Conservation (phyloP, 2,329 filamentous ascomycete species). For the Ophiostoma piceae region DNA sequence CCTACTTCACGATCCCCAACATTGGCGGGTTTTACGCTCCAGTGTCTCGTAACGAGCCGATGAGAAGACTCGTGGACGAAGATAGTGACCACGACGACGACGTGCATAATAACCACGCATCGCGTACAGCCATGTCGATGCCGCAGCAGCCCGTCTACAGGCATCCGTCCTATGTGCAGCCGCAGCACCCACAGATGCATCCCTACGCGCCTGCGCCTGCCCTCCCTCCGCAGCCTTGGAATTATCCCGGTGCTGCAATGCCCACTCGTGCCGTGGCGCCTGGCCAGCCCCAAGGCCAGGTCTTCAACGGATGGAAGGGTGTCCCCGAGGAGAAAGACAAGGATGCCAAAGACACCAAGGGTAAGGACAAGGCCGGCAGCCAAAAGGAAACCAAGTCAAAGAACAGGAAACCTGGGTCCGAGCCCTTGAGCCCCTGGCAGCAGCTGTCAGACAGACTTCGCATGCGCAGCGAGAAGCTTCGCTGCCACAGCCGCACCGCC, state of each 20-base stretch:
- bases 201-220: background rate
- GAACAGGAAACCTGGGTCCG: background rate
- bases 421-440: conserved; percentile 10
- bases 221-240: background rate
- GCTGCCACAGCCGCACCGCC: background rate
- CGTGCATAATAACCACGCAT: background rate
- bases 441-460: conserved; percentile 4
- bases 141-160: background rate
- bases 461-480: background rate
- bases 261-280: background rate
- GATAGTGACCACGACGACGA: background rate
- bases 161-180: background rate
- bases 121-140: background rate
- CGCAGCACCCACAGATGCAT: background rate
- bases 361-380: background rate
- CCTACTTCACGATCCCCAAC: conserved; percentile 18
- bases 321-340: background rate
- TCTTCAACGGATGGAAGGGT: conserved; percentile 4
- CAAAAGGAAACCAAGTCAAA: background rate
- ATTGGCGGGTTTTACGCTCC: conserved; percentile 21
- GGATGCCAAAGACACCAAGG: background rate
- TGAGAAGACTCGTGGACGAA: background rate
- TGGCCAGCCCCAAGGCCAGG: background rate
- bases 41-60: conserved; percentile 8
- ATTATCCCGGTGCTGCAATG: background rate